phyloP scores from a whole-genome alignment of 176 grass and related monocot genomes.

The Ensete glaucum region DNA sequence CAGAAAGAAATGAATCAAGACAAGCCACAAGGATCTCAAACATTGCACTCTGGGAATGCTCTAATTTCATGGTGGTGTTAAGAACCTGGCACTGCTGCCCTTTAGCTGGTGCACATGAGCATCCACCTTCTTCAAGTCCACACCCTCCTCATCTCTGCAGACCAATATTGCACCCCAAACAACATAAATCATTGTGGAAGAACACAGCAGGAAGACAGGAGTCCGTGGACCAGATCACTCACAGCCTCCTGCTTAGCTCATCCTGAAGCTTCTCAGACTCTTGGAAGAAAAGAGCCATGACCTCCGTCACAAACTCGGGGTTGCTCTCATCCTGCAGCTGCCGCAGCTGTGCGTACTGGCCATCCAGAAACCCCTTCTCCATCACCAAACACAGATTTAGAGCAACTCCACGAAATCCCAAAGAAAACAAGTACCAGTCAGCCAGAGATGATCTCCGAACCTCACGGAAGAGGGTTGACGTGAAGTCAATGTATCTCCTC shows the following conservation, averaged over 20 bases:
- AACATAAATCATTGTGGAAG: slow-evolving; percentile 4
- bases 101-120: slow-evolving; percentile 44
- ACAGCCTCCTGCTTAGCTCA: slow-evolving; percentile 34
- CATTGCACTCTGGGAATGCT: neutral
- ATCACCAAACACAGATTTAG: neutral
- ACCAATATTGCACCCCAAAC: neutral
- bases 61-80: neutral
- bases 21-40: too few relatives aligned
- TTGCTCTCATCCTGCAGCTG: slow-evolving; percentile 48
- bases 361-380: slow-evolving; percentile 31
- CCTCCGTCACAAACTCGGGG: slow-evolving; percentile 30
- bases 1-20: too few relatives aligned
- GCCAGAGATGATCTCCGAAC: neutral
- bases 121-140: slow-evolving; percentile 45
- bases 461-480: slow-evolving; percentile 28
- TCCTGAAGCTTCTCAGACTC: slow-evolving; percentile 35
- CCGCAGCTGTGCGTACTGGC: slow-evolving; percentile 31
- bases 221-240: slow-evolving; percentile 10
- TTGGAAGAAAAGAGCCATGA: slow-evolving; percentile 36
- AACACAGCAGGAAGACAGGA: neutral
- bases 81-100: slow-evolving; percentile 43
- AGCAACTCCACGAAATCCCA: neutral
- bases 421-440: neutral
- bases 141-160: slow-evolving; percentile 26
- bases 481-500: slow-evolving; percentile 27